Percentiles rank a stretch among this genome's conserved stretches.
These are phyloP conservation scores for Lepiota venenata DNA, from an alignment of 768 basidiomycete genomes.

Conservation along the genomic window DNA sequence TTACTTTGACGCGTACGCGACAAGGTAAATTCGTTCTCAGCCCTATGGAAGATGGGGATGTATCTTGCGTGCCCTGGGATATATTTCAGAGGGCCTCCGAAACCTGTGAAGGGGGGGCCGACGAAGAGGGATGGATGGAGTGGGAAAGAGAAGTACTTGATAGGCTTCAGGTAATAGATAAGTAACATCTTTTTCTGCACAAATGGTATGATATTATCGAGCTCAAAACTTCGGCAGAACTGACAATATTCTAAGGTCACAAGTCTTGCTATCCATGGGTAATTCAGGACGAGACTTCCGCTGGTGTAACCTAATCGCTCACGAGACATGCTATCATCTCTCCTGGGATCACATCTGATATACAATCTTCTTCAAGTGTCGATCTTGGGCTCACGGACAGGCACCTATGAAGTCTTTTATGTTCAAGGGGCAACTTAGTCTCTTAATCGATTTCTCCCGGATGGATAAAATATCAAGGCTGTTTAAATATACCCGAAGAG, in stretches of 20 bases:
- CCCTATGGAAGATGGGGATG: constrained; percentile 46
- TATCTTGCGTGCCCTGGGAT: constrained; percentile 69
- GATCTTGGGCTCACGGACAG: no score
- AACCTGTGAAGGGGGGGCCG: constrained; percentile 45
- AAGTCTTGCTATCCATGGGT: background rate
- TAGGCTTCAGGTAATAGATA: constrained; percentile 56
- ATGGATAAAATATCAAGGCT: no score
- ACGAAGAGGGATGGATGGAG: constrained; percentile 62
- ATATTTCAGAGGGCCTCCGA: constrained; percentile 61
- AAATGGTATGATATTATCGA: background rate
- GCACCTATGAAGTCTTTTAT: no score
- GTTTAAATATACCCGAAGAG: no score
- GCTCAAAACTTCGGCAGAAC: constrained; percentile 8
- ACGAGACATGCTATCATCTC: background rate
- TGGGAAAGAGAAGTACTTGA: constrained; percentile 87
- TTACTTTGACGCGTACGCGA: constrained; percentile 82
- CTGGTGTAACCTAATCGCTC: background rate
- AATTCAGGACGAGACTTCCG: background rate
- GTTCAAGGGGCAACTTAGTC: no score
- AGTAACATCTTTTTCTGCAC: background rate
- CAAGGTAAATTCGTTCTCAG: constrained; percentile 76
- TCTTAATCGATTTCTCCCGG: no score
- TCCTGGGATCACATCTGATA: background rate
- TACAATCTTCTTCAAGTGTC: no score
- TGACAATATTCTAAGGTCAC: constrained; percentile 3